Evolutionary conservation across 306 rosid species (phyloP), one percentile per base, ranked within the genome.

Genomic region (Senna tora): DNA sequence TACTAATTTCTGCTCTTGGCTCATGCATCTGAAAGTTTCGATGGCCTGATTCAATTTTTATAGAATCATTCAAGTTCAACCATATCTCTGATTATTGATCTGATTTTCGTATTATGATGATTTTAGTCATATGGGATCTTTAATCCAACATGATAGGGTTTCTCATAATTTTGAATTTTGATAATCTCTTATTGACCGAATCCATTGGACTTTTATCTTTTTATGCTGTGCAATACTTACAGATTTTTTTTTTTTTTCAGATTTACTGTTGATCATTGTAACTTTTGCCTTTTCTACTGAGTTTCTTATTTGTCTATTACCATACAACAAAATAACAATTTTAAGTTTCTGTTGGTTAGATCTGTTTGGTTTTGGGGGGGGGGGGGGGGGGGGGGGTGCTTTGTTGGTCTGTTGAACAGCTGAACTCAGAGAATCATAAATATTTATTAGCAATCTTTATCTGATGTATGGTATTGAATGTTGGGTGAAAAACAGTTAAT

Each of bases 21-120:
- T 19, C 14, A 19, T 52, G 74, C 38, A 21, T 19, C 15, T 53
- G 52, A 15, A 47, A 38, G 38, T 41, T 52, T 16, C 16, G 13
- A 60, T 11, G 49, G 57, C 67, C 14, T 38, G 34, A 39, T 53
- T 22, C 16, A 61, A 25, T 25, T 17, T 46, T 15, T 45, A 33
- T 21, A 25, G 32, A 69, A 52, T 22, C 25, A 20, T 25, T 52
- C 51, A 63, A 69, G 15, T 25, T 52, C 51, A 63, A 69, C 71
- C 25, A 30, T 58, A 30, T 10, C 34, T 73, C 61, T 46, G 36
- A 32, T 71, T 42, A 36, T 57, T 17, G 58, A 33, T 77, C 22
- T 52, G 46, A 13, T 38, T 32, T 62, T 46, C 13, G 41, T 57
- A 43, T 56, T 65, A 28, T 36, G 57, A 47, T 43, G 12, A 20